phyloP scores from a whole-genome alignment of 139 green algal genomes.

The Tetraselmis chui region DNA sequence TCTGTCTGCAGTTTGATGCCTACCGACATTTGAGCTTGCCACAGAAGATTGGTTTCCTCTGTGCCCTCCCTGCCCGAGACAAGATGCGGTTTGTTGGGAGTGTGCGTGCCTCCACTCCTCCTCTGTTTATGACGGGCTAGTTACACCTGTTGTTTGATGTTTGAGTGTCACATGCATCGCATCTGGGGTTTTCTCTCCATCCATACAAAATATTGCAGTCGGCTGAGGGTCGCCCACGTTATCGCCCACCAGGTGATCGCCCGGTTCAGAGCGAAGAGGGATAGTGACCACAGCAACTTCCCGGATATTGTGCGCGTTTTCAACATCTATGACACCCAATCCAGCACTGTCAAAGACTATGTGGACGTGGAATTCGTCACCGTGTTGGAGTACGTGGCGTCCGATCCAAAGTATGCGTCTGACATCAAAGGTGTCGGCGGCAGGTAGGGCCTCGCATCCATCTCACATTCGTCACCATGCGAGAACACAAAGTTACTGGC shows the following conservation, averaged over 20 bases:
- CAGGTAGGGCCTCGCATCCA: background rate
- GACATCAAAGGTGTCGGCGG: background rate
- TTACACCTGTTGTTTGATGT: too few species aligned
- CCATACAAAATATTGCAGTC: too few species aligned
- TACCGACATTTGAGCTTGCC: background rate
- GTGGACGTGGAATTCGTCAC: background rate
- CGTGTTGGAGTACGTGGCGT: background rate
- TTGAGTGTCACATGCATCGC: too few species aligned
- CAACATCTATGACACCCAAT: background rate
- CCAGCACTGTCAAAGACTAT: background rate
- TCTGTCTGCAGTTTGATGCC: background rate
- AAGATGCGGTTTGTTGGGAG: background rate
- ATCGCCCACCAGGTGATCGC: background rate
- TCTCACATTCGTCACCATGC: background rate
- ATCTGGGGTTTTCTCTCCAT: too few species aligned
- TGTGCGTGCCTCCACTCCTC: background rate
- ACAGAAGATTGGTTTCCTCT: background rate
- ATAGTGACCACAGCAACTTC: background rate
- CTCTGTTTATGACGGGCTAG: too few species aligned
- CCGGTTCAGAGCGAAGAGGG: background rate
- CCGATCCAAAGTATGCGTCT: background rate
- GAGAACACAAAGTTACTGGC: background rate
- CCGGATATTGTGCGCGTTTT: background rate
- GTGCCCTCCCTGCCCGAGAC: background rate
- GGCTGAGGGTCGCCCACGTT: too few species aligned